Base-by-base conservation (phyloP, 2,329 filamentous ascomycete genomes). In the Colletotrichum coccodes region DNA sequence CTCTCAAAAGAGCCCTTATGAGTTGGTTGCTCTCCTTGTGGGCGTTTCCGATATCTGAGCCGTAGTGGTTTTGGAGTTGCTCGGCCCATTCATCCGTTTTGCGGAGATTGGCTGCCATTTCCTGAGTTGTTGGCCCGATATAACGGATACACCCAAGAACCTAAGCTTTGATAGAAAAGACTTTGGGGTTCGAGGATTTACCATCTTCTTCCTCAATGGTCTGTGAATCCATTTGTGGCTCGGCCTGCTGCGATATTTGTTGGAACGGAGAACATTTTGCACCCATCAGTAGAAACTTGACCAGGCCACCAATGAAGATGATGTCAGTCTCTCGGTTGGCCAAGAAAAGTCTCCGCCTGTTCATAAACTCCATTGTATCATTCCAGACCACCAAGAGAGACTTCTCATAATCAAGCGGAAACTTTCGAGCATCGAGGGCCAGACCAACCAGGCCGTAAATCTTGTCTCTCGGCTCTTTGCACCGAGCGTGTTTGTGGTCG, bases 371-470 rank as follows among this genome's bases (percentile, higher is more conserved):
- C 64, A 78, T 75, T 1, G 73, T 73, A 60, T 78, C 75, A 3
- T 66, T 70, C 76, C 75, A 79, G 7, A 79, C 71, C 50, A 76
- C 70, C 11, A 73, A 72, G 5, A 74, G 50, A 6, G 73, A 63
- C 61, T 75, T 78, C 4, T 56, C 42, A 60, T 79, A 78, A 54
- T 78, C 76, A 49, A 78, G 73, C 0, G 74, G 72, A 49, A 78
- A 77, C 6, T 70, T 65, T 2, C 61, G 56, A 40, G 73, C 71
- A 50, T 77, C 77, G 4, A 59, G 56, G 8, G 76, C 76, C 8
- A 79, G 64, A 0, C 76, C 76, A 23, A 77, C 60, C 3, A 79
- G 72, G 3, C 75, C 77, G 63, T 78, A 79, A 4, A 79, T 69
- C 47, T 78, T 77, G 63, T 79, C 76, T 36, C 71, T 73, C 16